A percentile compares a stretch with the other conserved stretches of the same genome.
These are phyloP conservation scores for Wickerhamomyces chambardii DNA, from an alignment of 805 yeast genomes.

Conservation along the genomic window DNA sequence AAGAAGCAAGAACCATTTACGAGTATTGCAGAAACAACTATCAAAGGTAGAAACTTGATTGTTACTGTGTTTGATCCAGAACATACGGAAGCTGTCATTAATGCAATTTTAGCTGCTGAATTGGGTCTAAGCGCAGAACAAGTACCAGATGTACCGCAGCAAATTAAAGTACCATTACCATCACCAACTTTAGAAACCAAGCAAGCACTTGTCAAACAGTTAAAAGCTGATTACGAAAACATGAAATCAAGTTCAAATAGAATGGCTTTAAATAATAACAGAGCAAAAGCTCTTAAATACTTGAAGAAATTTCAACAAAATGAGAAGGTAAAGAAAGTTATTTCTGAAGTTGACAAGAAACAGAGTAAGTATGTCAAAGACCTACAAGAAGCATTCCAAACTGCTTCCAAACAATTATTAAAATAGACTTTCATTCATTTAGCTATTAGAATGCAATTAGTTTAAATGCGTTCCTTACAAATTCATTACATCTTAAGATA, in stretches of 20 bases:
- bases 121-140: slow-evolving; percentile 75
- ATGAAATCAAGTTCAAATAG: slow-evolving; percentile 42
- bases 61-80: slow-evolving; percentile 87
- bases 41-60: slow-evolving; percentile 58
- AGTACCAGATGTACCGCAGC: slow-evolving; percentile 65
- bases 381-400: slow-evolving; percentile 45
- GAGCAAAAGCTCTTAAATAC: slow-evolving; percentile 50
- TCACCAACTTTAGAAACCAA: slow-evolving; percentile 63
- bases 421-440: too few species aligned
- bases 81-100: slow-evolving; percentile 57
- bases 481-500: too few species aligned
- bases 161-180: slow-evolving; percentile 67
- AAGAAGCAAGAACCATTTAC: slow-evolving; percentile 40
- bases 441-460: too few species aligned
- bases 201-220: slow-evolving; percentile 41
- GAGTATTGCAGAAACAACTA: slow-evolving; percentile 60
- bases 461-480: too few species aligned
- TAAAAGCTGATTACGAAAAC: slow-evolving; percentile 61
- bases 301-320: slow-evolving; percentile 42
- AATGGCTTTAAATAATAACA: slow-evolving; percentile 44
- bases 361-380: slow-evolving; percentile 56
- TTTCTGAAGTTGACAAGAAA: slow-evolving; percentile 56
- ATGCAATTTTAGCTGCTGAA: slow-evolving; percentile 59
- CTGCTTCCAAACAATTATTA: slow-evolving; percentile 37
- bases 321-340: slow-evolving; percentile 45